Conservation (phyloP, 2,329 filamentous ascomycete genomes). For the Aschersonia sp. region DNA sequence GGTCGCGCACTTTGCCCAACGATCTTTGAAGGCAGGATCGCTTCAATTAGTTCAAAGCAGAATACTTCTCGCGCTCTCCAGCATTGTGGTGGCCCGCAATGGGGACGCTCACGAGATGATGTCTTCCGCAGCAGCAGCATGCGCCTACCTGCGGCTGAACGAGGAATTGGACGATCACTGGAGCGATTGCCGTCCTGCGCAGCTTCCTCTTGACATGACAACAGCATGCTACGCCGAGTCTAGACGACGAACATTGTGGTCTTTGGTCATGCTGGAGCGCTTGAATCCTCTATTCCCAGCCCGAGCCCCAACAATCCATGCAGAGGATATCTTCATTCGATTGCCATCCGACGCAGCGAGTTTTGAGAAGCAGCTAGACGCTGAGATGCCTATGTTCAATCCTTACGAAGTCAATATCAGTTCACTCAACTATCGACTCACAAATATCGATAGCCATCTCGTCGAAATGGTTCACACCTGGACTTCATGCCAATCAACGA, state of each 20-base stretch:
- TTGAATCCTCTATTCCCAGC: slow-evolving; percentile 44
- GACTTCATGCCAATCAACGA: slow-evolving; percentile 46
- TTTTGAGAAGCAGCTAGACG: slow-evolving; percentile 47
- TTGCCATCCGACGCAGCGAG: slow-evolving; percentile 46
- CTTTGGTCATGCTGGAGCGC: slow-evolving; percentile 54
- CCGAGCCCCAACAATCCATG: slow-evolving; percentile 39
- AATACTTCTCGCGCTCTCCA: slow-evolving; percentile 52
- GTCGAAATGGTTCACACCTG: slow-evolving; percentile 50
- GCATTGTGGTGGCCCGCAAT: slow-evolving; percentile 45
- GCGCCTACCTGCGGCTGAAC: slow-evolving; percentile 47
- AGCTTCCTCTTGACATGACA: slow-evolving; percentile 41
- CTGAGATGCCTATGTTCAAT: slow-evolving; percentile 46
- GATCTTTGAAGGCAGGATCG: slow-evolving; percentile 12
- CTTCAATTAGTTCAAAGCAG: slow-evolving; percentile 54
- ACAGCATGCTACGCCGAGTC: slow-evolving; percentile 48
- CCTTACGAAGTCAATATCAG: slow-evolving; percentile 18
- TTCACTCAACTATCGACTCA: slow-evolving; percentile 11
- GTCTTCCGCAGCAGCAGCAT: slow-evolving; percentile 44
- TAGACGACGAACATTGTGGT: slow-evolving; percentile 58
- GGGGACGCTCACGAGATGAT: slow-evolving; percentile 49
- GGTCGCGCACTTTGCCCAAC: slow-evolving; percentile 42
- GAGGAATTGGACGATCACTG: slow-evolving; percentile 38
- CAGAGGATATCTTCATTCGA: slow-evolving; percentile 51
- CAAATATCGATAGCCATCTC: slow-evolving; percentile 43
- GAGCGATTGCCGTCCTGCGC: slow-evolving; percentile 18